Conservation (phyloP, 2,329 filamentous ascomycete genomes). For the Berkeleyomyces rouxiae region DNA sequence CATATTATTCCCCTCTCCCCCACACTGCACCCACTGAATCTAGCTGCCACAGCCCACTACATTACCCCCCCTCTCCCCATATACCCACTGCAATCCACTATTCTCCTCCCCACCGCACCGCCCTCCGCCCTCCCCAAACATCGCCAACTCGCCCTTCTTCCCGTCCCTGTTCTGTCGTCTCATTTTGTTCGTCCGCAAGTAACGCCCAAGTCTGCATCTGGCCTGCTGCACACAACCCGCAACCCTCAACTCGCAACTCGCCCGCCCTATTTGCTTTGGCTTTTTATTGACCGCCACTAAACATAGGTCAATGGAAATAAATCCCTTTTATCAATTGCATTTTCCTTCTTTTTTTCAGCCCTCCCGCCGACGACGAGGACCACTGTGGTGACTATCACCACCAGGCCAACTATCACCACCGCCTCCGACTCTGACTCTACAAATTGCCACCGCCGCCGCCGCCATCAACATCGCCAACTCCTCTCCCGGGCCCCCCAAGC, state of each 20-base stretch:
- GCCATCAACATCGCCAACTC: background rate
- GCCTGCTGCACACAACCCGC: background rate
- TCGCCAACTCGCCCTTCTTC: background rate
- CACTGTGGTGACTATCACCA: background rate
- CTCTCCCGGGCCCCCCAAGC: background rate
- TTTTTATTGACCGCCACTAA: background rate
- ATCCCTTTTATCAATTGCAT: background rate
- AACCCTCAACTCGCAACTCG: background rate
- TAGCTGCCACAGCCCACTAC: background rate
- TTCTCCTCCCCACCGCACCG: background rate
- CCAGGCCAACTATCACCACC: background rate
- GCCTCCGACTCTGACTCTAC: background rate
- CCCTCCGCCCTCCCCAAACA: background rate
- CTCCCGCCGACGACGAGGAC: background rate
- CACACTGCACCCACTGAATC: too few species aligned
- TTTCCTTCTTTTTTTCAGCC: background rate
- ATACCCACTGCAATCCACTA: too few species aligned
- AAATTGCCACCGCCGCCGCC: background rate
- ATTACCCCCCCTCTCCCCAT: background rate
- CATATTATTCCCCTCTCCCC: too few species aligned
- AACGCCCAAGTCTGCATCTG: background rate
- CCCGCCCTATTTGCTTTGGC: background rate
- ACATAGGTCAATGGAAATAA: conserved; percentile 1
- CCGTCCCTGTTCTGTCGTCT: background rate
- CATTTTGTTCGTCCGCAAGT: background rate